A percentile compares a stretch with the other conserved stretches of the same genome.
These are phyloP conservation scores for Casuarina glauca DNA, from an alignment of 306 rosid genomes.

Conservation along the genomic window DNA sequence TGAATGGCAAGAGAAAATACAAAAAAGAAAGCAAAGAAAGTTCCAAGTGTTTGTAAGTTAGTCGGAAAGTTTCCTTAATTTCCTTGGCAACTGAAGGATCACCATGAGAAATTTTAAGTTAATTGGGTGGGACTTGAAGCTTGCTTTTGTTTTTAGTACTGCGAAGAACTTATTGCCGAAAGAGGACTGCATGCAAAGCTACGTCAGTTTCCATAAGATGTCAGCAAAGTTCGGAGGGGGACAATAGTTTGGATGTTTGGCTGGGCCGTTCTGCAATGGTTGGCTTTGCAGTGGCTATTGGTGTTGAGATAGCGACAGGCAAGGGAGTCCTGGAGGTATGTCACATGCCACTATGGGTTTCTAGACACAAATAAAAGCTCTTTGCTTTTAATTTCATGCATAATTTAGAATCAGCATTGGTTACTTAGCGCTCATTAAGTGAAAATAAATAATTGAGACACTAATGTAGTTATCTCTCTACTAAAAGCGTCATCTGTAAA, in stretches of 20 bases:
- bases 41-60: neutral
- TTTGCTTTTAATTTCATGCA: slow-evolving; percentile 18
- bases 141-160: slow-evolving; percentile 44
- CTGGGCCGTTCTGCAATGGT: slow-evolving; percentile 88
- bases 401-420: slow-evolving; percentile 18
- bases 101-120: neutral
- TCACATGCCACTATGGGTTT: neutral
- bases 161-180: slow-evolving; percentile 38
- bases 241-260: slow-evolving; percentile 75
- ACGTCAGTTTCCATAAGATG: slow-evolving; percentile 61
- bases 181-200: slow-evolving; percentile 42
- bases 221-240: slow-evolving; percentile 64
- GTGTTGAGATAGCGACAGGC: slow-evolving; percentile 80
- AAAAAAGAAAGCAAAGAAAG: neutral
- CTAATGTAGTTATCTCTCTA: neutral
- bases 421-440: neutral
- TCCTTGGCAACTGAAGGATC: neutral
- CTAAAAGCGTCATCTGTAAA: neutral
- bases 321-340: slow-evolving; percentile 92
- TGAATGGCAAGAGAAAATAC: neutral
- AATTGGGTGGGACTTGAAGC: slow-evolving; percentile 8
- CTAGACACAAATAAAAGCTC: neutral
- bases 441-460: neutral
- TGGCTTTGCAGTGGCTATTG: slow-evolving; percentile 75
- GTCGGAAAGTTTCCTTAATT: slow-evolving; percentile 5